Evolutionary conservation across 2,329 filamentous ascomycete species (phyloP).

Genomic region (Pseudofabraea citricarpa): DNA sequence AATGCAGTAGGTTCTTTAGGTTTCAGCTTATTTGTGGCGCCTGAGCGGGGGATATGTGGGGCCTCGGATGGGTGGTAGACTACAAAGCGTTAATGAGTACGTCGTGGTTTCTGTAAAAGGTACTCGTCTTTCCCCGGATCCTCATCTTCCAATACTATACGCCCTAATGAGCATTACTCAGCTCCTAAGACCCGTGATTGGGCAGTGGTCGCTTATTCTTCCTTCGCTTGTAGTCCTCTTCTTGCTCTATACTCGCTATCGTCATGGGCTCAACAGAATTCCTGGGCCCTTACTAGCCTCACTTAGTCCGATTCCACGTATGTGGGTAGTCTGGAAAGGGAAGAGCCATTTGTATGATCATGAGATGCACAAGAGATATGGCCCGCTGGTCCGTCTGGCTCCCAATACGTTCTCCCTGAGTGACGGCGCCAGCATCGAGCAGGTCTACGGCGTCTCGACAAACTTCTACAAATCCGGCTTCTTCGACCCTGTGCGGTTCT

Average conservation of each 20-base stretch:
- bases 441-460: background rate
- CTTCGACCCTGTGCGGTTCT: background rate
- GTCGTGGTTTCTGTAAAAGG: too few relatives aligned
- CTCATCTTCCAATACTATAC: too few relatives aligned
- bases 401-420: slow-evolving; percentile 5
- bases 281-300: background rate
- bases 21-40: too few relatives aligned
- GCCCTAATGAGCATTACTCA: too few relatives aligned
- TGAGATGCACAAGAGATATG: slow-evolving; percentile 26
- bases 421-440: background rate
- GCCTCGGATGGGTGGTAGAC: too few relatives aligned
- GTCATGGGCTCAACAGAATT: background rate
- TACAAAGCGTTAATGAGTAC: too few relatives aligned
- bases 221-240: background rate
- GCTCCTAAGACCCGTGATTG: too few relatives aligned
- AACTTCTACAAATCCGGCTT: background rate
- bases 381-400: slow-evolving; percentile 15
- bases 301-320: background rate
- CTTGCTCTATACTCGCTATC: background rate
- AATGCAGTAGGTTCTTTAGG: too few relatives aligned
- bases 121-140: too few relatives aligned
- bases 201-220: too few relatives aligned
- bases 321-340: slow-evolving; percentile 22
- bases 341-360: slow-evolving; percentile 27
- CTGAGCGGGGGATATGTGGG: too few relatives aligned